phyloP scores from a whole-genome alignment of 179 eudicot genomes.

The Beta macrorhiza region DNA sequence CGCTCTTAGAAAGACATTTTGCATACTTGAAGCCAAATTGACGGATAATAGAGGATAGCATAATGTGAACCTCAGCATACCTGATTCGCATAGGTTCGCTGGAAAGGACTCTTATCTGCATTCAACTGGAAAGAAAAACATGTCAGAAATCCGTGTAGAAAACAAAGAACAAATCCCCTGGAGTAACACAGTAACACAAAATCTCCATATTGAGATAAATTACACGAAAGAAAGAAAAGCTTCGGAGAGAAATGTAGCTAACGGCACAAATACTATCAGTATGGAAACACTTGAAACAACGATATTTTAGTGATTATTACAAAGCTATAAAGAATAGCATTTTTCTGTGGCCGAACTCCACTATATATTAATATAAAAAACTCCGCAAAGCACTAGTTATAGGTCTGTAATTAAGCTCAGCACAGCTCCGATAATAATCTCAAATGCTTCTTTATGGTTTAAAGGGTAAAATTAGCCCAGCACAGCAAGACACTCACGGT shows the following conservation, averaged over 20 bases:
- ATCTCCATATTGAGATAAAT: not conserved
- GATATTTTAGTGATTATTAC: not conserved
- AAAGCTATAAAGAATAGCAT: not conserved
- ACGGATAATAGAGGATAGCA: constrained; percentile 3
- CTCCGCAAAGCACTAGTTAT: not conserved
- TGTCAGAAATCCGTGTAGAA: not conserved
- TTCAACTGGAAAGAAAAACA: constrained; percentile 53
- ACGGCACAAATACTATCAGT: not conserved
- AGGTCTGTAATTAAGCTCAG: not conserved
- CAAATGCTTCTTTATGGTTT: not conserved
- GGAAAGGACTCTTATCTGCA: constrained; percentile 87
- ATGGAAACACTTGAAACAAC: not conserved
- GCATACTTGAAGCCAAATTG: constrained; percentile 1
- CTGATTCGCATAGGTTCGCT: constrained; percentile 84
- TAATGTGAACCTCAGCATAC: constrained; percentile 30
- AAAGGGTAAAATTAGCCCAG: not conserved
- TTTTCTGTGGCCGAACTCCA: not conserved
- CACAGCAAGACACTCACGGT: not conserved
- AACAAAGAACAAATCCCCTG: not conserved
- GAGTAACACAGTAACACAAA: not conserved
- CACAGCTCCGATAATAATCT: not conserved
- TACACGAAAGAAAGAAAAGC: not conserved
- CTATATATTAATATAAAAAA: not conserved
- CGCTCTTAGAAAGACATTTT: not conserved
- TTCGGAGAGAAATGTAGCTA: not conserved